A percentile compares a stretch with the other conserved stretches of the same genome.
Evolutionary conservation across 2,329 filamentous ascomycete species (phyloP).

Genomic region (Passalora sequoiae): DNA sequence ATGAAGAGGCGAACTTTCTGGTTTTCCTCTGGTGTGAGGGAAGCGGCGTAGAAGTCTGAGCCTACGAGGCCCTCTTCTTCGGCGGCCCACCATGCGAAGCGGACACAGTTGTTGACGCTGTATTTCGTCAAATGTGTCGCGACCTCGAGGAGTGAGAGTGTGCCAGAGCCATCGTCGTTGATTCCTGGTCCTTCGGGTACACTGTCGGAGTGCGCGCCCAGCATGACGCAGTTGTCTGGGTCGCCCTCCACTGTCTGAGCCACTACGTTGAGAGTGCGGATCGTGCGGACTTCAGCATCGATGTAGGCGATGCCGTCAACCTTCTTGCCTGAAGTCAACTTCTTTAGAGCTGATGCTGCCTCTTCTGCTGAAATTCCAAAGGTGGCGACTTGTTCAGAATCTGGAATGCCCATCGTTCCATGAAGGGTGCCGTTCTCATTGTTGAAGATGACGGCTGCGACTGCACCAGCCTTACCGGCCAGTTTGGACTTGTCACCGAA

Average conservation of each 20-base stretch:
- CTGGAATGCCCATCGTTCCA: constrained; percentile 56
- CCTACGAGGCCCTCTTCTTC: constrained; percentile 58
- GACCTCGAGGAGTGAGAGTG: constrained; percentile 54
- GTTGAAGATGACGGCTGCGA: constrained; percentile 73
- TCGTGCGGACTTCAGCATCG: constrained; percentile 18
- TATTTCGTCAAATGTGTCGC: constrained; percentile 62
- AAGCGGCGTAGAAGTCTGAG: constrained; percentile 50
- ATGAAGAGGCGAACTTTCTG: constrained; percentile 61
- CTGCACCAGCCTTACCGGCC: constrained; percentile 64
- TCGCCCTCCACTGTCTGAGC: constrained; percentile 32
- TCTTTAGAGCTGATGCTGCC: constrained; percentile 14
- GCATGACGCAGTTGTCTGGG: constrained; percentile 50
- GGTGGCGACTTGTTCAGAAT: constrained; percentile 59
- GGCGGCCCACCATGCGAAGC: constrained; percentile 62
- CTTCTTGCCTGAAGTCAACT: constrained; percentile 15
- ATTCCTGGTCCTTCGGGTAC: constrained; percentile 61
- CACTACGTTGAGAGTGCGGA: constrained; percentile 20
- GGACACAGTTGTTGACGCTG: constrained; percentile 64
- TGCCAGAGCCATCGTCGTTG: constrained; percentile 72
- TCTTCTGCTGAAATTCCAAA: constrained; percentile 54
- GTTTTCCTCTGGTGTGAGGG: constrained; percentile 41
- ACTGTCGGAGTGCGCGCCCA: constrained; percentile 36
- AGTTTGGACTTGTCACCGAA: constrained; percentile 67
- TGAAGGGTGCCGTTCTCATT: constrained; percentile 56
- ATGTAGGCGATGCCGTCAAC: constrained; percentile 23